A percentile compares a stretch with the other conserved stretches of the same genome.
Conservation (phyloP, 2,329 filamentous ascomycete species). For the Aspergillus novofumigatus region DNA sequence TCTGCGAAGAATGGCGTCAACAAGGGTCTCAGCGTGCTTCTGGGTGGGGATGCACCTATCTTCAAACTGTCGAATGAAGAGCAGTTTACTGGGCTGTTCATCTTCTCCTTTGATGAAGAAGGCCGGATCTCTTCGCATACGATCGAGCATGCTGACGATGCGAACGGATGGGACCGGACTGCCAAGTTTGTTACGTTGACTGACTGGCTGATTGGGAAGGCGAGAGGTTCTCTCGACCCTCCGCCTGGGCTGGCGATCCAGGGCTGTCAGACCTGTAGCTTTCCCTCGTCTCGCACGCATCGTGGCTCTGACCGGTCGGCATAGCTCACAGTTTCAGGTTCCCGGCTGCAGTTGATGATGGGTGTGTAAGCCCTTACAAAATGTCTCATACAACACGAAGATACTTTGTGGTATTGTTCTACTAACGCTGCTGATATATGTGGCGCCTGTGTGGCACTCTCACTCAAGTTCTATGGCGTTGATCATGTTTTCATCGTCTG, state of each 20-base stretch:
- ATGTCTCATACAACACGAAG: too few relatives aligned
- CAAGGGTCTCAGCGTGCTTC: conserved; percentile 41
- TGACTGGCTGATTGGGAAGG: conserved; percentile 86
- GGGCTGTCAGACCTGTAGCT: conserved; percentile 13
- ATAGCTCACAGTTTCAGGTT: background rate
- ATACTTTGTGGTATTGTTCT: background rate
- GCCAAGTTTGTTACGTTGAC: conserved; percentile 85
- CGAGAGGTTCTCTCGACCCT: conserved; percentile 48
- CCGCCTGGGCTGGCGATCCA: conserved; percentile 27
- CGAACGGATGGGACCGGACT: conserved; percentile 76
- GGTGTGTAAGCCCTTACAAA: background rate
- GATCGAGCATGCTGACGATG: conserved; percentile 88
- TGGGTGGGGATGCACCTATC: conserved; percentile 51
- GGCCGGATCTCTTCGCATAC: conserved; percentile 82
- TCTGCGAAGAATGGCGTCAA: conserved; percentile 33
- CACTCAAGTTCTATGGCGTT: background rate
- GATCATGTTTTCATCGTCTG: background rate
- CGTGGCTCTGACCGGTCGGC: background rate
- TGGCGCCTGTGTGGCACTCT: background rate
- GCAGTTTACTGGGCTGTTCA: conserved; percentile 86
- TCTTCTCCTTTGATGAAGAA: conserved; percentile 90
- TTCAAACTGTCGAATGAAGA: conserved; percentile 56
- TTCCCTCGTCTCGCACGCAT: background rate
- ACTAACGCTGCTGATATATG: background rate
- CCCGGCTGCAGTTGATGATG: background rate